Evolutionary conservation across 2,329 filamentous ascomycete genomes (phyloP).

Genomic region (Aciculosporium take): DNA sequence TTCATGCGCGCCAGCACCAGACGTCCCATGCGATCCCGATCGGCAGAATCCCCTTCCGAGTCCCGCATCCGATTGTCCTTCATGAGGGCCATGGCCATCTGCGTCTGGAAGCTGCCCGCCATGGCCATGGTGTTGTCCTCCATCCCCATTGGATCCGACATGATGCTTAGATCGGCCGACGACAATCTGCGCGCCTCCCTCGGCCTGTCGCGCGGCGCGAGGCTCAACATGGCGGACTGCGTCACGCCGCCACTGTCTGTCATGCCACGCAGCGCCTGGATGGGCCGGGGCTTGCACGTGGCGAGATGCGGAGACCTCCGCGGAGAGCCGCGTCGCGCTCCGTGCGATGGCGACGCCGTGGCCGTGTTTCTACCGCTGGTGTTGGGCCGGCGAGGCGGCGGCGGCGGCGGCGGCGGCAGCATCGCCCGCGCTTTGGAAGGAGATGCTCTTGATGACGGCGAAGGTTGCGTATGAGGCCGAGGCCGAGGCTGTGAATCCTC

Average conservation of each 20-base stretch:
- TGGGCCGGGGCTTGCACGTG: constrained; percentile 42
- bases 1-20: constrained; percentile 85
- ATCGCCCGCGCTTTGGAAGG: constrained; percentile 16
- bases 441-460: constrained; percentile 30
- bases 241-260: constrained; percentile 22
- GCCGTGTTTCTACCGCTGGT: constrained; percentile 20
- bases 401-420: neutral
- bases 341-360: constrained; percentile 18
- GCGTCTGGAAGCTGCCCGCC: constrained; percentile 66
- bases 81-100: constrained; percentile 61
- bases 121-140: constrained; percentile 49
- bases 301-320: constrained; percentile 27
- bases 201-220: constrained; percentile 30
- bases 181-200: constrained; percentile 32
- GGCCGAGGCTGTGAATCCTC: constrained; percentile 27
- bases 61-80: constrained; percentile 38
- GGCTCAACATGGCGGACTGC: constrained; percentile 33
- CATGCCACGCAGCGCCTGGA: constrained; percentile 30
- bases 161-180: constrained; percentile 57
- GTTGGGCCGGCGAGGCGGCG: constrained; percentile 21
- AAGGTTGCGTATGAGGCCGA: constrained; percentile 13
- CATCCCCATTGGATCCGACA: constrained; percentile 52
- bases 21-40: constrained; percentile 58
- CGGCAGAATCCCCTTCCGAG: constrained; percentile 23
- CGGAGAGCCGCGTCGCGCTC: constrained; percentile 30